Percentiles rank a stretch among this genome's conserved stretches.
Evolutionary conservation across 768 basidiomycete genomes (phyloP).

Genomic region (Kwoniella botswanensis): DNA sequence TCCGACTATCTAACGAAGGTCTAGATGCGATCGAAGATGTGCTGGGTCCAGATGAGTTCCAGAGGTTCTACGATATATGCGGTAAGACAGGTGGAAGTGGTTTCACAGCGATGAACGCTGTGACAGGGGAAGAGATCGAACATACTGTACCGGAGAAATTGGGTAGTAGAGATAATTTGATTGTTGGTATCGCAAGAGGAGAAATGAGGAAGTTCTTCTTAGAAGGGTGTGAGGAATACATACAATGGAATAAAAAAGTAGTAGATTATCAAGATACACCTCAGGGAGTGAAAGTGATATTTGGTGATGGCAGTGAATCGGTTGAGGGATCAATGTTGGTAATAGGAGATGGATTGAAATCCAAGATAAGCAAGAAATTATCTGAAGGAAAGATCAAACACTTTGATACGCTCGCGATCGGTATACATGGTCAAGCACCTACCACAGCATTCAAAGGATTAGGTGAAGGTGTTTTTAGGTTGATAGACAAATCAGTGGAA

Average conservation of each 20-base stretch:
- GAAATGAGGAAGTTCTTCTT: conserved; percentile 28
- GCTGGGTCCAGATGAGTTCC: conserved; percentile 24
- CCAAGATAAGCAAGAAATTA: conserved; percentile 31
- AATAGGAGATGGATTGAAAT: conserved; percentile 33
- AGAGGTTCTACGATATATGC: conserved; percentile 27
- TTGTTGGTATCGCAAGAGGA: conserved; percentile 31
- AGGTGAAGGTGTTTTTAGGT: conserved; percentile 30
- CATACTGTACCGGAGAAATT: conserved; percentile 9
- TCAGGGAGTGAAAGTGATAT: conserved; percentile 24
- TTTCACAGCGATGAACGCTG: conserved; percentile 22
- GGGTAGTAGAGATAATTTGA: conserved; percentile 15
- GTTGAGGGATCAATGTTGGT: conserved; percentile 34
- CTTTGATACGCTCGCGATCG: conserved; percentile 31
- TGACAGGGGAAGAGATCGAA: conserved; percentile 24
- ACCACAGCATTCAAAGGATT: conserved; percentile 30
- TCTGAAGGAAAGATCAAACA: conserved; percentile 29
- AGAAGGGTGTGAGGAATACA: conserved; percentile 21
- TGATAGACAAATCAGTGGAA: neutral
- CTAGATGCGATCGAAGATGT: conserved; percentile 34
- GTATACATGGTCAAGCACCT: conserved; percentile 39
- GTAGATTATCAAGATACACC: conserved; percentile 23
- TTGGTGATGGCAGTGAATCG: conserved; percentile 28
- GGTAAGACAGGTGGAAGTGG: conserved; percentile 32
- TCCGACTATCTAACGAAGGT: conserved; percentile 34
- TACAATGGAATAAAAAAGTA: conserved; percentile 22